Base-by-base conservation (phyloP, 495 filamentous ascomycete species). In the Zalerion maritima region DNA sequence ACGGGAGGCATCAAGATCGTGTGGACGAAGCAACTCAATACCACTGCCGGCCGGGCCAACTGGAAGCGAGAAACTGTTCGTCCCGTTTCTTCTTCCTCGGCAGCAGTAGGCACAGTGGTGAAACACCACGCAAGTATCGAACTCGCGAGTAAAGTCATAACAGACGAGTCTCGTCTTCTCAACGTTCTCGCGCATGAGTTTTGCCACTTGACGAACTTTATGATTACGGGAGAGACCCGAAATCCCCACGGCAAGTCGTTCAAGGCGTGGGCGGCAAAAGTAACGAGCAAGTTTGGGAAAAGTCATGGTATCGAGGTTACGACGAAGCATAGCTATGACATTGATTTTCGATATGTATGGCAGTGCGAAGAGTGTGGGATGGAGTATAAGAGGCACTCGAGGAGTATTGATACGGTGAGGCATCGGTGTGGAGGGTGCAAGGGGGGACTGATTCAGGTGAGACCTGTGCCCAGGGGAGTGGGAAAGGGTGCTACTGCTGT, bases 171-270 rank as follows among this genome's bases (percentile, higher is more conserved):
- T 24, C 73, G 84, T 13, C 63, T 97, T 13, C 59, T 85, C 26
- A 92, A 93, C 49, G 81, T 81, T 1, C 43, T 94, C 13, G 82
- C 86, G 2, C 89, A 97, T 50, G 89, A 97, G 39, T 97, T 84
- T 60, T 94, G 87, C 53, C 89, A 97, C 47, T 61, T 96, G 1
- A 75, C 81, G 18, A 86, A 80, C 43, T 91, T 79, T 51, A 83
- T 94, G 62, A 60, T 94, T 28, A 69, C 63, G 18, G 63, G 71
- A 10, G 54, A 79, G 14, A 63, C 61, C 13, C 69, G 69, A 18
- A 66, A 79, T 32, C 77, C 83, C 1, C 89, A 96, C 45, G 87
- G 86, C 7, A 54, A 61, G 9, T 76, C 78, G 37, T 96, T 96
- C 62, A 83, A 92, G 54, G 39, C 51, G 13, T 94, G 75, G 76